Percentiles rank a stretch among this genome's conserved stretches.
phyloP scores from a whole-genome alignment of 2,329 filamentous ascomycete genomes.

The Botryotinia calthae region DNA sequence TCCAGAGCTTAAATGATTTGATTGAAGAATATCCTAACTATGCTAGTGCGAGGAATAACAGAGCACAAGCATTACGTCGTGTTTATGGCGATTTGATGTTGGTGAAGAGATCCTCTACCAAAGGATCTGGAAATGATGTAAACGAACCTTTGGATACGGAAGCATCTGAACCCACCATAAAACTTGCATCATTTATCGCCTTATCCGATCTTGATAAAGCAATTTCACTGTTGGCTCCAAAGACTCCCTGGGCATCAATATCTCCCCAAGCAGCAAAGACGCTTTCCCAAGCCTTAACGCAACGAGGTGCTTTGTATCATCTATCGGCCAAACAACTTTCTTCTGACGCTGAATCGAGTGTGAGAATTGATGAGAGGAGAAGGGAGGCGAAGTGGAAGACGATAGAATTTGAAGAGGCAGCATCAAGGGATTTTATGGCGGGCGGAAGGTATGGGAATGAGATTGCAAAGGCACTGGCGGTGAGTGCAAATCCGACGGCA shows the following conservation, averaged over 20 bases:
- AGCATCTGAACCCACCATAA: constrained; percentile 44
- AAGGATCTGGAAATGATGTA: background rate
- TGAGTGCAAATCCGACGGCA: constrained; percentile 64
- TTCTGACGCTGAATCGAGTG: constrained; percentile 26
- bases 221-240: constrained; percentile 58
- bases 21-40: constrained; percentile 61
- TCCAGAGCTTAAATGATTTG: constrained; percentile 53
- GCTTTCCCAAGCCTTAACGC: constrained; percentile 68
- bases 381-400: constrained; percentile 34
- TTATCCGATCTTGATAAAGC: constrained; percentile 56
- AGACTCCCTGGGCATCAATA: constrained; percentile 49
- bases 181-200: constrained; percentile 43
- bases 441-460: constrained; percentile 65
- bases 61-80: constrained; percentile 64
- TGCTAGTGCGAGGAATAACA: constrained; percentile 71
- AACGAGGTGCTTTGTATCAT: constrained; percentile 65
- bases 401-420: constrained; percentile 60
- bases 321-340: constrained; percentile 48
- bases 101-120: background rate
- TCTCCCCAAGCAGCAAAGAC: constrained; percentile 65
- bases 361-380: constrained; percentile 15
- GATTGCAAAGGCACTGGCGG: constrained; percentile 61
- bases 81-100: constrained; percentile 54
- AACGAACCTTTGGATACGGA: constrained; percentile 34
- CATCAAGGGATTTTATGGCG: constrained; percentile 60